These are phyloP conservation scores for Penicillium sp. DNA, from an alignment of 2,329 filamentous ascomycete genomes.

Conservation along the genomic window DNA sequence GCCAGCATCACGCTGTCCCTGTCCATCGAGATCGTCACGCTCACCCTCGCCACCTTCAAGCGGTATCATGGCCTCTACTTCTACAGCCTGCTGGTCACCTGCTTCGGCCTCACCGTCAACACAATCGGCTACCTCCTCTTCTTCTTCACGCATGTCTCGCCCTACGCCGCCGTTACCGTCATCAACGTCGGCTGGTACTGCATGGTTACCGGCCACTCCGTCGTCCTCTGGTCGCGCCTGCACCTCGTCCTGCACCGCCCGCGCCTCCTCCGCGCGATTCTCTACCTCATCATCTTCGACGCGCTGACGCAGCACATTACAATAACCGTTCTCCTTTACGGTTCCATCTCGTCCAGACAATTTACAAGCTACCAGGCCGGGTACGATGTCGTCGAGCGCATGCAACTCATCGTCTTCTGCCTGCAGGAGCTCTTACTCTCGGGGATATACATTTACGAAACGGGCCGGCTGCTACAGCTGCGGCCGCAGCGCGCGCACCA, in stretches of 20 bases:
- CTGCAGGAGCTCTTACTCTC: constrained; percentile 58
- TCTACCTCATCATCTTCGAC: constrained; percentile 48
- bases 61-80: constrained; percentile 50
- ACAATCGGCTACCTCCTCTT: constrained; percentile 48
- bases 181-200: constrained; percentile 45
- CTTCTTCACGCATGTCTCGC: constrained; percentile 36
- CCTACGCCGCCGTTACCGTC: constrained; percentile 40
- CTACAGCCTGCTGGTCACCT: constrained; percentile 47
- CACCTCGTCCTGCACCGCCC: constrained; percentile 45
- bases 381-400: constrained; percentile 51
- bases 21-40: constrained; percentile 49
- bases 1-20: constrained; percentile 51
- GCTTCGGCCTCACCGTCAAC: constrained; percentile 44
- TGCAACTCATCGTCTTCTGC: constrained; percentile 59
- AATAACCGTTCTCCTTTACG: constrained; percentile 45
- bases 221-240: constrained; percentile 53
- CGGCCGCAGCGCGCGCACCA: constrained; percentile 26
- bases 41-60: constrained; percentile 50
- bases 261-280: constrained; percentile 37
- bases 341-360: constrained; percentile 27
- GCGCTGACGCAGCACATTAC: constrained; percentile 46
- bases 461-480: constrained; percentile 49
- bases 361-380: constrained; percentile 14
- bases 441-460: constrained; percentile 55
- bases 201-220: constrained; percentile 50